These are phyloP conservation scores for Dothiorella sarmentorum DNA, from an alignment of 2,329 filamentous ascomycete species.

Conservation along the genomic window DNA sequence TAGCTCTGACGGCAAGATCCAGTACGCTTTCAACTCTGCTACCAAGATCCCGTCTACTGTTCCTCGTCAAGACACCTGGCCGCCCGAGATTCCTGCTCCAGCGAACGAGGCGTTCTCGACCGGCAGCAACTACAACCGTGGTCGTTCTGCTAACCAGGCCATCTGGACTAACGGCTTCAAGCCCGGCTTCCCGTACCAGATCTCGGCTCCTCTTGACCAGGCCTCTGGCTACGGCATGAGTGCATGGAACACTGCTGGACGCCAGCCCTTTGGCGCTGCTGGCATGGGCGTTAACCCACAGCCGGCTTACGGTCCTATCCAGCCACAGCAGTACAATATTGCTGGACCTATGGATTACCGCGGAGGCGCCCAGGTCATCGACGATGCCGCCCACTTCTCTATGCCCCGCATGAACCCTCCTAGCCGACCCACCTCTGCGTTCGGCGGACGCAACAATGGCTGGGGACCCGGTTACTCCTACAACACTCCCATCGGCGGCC, in stretches of 20 bases:
- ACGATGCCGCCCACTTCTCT: constrained; percentile 36
- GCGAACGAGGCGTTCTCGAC: constrained; percentile 54
- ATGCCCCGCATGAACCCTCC: constrained; percentile 34
- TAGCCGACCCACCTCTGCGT: constrained; percentile 38
- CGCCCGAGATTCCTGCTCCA: constrained; percentile 54
- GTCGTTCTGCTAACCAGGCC: constrained; percentile 45
- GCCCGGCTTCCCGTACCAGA: constrained; percentile 6
- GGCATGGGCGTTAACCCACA: not conserved
- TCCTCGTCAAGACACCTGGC: constrained; percentile 51
- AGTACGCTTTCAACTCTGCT: constrained; percentile 50
- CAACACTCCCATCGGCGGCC: constrained; percentile 1
- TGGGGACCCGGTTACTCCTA: constrained; percentile 23
- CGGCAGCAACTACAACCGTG: constrained; percentile 47
- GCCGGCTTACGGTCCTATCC: not conserved
- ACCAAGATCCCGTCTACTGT: constrained; percentile 37
- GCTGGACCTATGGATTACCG: constrained; percentile 24
- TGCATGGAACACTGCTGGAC: not conserved
- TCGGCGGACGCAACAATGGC: constrained; percentile 28
- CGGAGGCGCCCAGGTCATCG: constrained; percentile 33
- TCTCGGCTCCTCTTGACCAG: not conserved
- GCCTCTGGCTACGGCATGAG: not conserved
- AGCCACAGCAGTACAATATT: constrained; percentile 9
- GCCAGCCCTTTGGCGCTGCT: constrained; percentile 3
- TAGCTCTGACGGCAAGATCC: constrained; percentile 47
- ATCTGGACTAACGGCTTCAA: constrained; percentile 49